phyloP scores from a whole-genome alignment of 441 rosid genomes.

The Bocquillonia castaneifolia region DNA sequence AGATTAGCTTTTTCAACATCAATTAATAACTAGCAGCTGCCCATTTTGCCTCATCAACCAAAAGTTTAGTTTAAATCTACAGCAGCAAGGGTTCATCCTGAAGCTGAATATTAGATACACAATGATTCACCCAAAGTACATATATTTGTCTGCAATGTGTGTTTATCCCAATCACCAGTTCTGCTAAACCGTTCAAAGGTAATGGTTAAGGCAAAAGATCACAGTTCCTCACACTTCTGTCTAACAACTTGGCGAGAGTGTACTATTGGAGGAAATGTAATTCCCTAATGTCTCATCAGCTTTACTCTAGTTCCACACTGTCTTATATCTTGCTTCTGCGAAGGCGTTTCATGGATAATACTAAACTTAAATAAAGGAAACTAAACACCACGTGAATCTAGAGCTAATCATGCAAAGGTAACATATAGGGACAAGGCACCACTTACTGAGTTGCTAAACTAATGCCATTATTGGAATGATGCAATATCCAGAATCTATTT shows the following conservation, averaged over 20 bases:
- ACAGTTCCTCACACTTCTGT: neutral
- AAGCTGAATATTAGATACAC: constrained; percentile 1
- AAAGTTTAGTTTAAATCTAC: neutral
- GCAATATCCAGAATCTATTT: constrained; percentile 2
- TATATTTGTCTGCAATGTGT: no score
- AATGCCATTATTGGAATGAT: neutral
- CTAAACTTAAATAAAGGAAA: neutral
- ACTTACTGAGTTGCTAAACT: neutral
- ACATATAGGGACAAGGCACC: neutral
- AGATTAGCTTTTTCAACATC: neutral
- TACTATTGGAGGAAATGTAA: neutral
- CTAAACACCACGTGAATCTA: neutral
- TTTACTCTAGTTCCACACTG: neutral
- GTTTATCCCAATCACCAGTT: neutral
- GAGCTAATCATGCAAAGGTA: neutral
- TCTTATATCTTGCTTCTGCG: neutral
- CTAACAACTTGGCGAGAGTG: neutral
- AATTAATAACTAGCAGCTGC: neutral
- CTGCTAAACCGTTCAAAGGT: neutral
- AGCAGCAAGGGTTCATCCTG: neutral
- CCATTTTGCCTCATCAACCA: neutral
- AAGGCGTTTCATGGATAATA: neutral
- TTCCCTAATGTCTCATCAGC: neutral
- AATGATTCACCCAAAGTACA: neutral
- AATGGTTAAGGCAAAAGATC: neutral